Conservation (phyloP, 768 basidiomycete species). For the Pisolithus albus region DNA sequence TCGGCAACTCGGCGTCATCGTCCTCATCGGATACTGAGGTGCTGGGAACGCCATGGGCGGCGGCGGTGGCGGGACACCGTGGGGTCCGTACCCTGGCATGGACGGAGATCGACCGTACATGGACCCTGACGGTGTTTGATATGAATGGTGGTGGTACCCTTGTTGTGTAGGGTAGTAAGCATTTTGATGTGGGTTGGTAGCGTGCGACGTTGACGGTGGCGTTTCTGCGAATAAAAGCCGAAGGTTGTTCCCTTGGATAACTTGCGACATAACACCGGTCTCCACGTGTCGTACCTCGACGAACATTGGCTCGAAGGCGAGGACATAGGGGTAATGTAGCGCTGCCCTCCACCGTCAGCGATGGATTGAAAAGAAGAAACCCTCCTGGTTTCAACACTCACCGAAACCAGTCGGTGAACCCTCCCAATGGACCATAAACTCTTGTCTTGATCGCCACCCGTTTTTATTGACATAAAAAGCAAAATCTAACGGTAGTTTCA, state of each 20-base stretch:
- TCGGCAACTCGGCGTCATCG: constrained; percentile 48
- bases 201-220: constrained; percentile 75
- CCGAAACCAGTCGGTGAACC: constrained; percentile 92
- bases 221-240: constrained; percentile 91
- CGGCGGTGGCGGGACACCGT: background rate
- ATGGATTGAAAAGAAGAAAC: background rate
- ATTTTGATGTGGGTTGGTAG: constrained; percentile 34
- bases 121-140: constrained; percentile 22
- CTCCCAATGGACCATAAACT: constrained; percentile 98
- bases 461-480: constrained; percentile 98
- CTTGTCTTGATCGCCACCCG: constrained; percentile 81
- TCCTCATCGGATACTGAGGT: constrained; percentile 14
- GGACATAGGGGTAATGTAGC: constrained; percentile 90
- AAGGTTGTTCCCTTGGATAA: constrained; percentile 89
- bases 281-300: constrained; percentile 96
- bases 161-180: constrained; percentile 24
- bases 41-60: background rate
- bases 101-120: constrained; percentile 6
- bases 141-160: constrained; percentile 24
- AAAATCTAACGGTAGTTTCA: constrained; percentile 56
- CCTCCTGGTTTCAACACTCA: constrained; percentile 34
- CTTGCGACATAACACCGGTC: constrained; percentile 84
- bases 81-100: constrained; percentile 5
- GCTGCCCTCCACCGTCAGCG: constrained; percentile 43
- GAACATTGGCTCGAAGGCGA: constrained; percentile 95